These are phyloP conservation scores for Fraxinus albicans DNA, from an alignment of 305 asterid genomes.

Conservation along the genomic window DNA sequence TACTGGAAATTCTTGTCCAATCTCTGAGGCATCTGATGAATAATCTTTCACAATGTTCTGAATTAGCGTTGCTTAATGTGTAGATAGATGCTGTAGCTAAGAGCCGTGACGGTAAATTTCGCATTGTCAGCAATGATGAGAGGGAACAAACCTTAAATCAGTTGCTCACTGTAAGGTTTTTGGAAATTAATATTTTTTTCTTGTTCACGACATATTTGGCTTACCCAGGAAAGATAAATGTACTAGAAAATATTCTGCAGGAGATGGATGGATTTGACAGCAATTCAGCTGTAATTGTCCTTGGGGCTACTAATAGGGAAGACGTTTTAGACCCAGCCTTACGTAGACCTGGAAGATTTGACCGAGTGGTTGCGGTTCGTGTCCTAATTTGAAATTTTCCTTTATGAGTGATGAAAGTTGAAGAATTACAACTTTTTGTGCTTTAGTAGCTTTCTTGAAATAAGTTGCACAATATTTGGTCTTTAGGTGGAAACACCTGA, in stretches of 20 bases:
- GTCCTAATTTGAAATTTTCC: slow-evolving; percentile 8
- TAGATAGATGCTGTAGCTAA: slow-evolving; percentile 99
- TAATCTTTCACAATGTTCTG: slow-evolving; percentile 26
- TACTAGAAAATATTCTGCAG: slow-evolving; percentile 47
- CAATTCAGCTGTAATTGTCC: slow-evolving; percentile 96
- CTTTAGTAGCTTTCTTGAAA: slow-evolving; percentile 7
- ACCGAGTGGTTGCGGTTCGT: slow-evolving; percentile 89
- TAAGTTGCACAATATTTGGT: slow-evolving; percentile 26
- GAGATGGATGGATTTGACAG: slow-evolving; percentile 99
- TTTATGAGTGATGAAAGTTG: slow-evolving; percentile 19
- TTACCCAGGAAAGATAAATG: slow-evolving; percentile 25
- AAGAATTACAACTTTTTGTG: neutral
- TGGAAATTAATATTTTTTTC: slow-evolving; percentile 11
- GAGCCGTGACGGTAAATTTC: slow-evolving; percentile 97
- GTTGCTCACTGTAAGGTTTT: slow-evolving; percentile 84
- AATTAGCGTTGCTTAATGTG: slow-evolving; percentile 30
- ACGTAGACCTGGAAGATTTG: slow-evolving; percentile 99
- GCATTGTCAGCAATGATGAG: slow-evolving; percentile 95
- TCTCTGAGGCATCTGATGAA: slow-evolving; percentile 14
- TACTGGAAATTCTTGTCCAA: slow-evolving; percentile 19
- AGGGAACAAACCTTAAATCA: slow-evolving; percentile 97
- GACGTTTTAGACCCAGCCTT: slow-evolving; percentile 99
- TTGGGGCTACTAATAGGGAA: slow-evolving; percentile 97
- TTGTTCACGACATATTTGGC: slow-evolving; percentile 7
- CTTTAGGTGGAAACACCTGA: slow-evolving; percentile 96